Conservation (phyloP, 108 stramenopile genomes). For the Cyclotella choctawhatcheeana region DNA sequence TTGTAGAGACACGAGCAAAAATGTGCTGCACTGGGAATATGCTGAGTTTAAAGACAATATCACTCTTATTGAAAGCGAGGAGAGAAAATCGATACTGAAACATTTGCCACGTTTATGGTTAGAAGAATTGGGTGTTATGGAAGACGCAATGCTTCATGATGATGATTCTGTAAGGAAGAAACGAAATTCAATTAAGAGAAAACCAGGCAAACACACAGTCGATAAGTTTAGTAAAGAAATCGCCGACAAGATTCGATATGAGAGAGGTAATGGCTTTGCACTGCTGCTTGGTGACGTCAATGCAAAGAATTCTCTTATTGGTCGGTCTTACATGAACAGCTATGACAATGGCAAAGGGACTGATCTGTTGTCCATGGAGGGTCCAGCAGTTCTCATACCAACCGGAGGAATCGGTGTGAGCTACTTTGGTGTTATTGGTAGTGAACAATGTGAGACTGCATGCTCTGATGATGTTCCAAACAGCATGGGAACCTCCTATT, state of each 20-base stretch:
- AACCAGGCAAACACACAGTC: neutral
- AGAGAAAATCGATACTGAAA: no score
- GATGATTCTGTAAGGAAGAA: neutral
- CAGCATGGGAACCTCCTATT: constrained; percentile 25
- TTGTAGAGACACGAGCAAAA: neutral
- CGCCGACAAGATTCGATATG: constrained; percentile 12
- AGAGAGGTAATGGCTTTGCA: constrained; percentile 30
- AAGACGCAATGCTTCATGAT: neutral
- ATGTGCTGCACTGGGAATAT: neutral
- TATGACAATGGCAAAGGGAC: neutral
- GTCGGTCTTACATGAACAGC: constrained; percentile 27
- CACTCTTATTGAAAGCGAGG: neutral
- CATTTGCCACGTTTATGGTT: constrained; percentile 16
- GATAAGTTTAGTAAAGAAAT: neutral
- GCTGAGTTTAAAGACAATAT: constrained; percentile 2
- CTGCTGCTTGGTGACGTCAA: constrained; percentile 17
- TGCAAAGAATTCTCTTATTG: constrained; percentile 22
- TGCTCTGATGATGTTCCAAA: neutral
- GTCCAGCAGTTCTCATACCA: constrained; percentile 14
- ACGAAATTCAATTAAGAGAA: neutral
- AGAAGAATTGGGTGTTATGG: neutral
- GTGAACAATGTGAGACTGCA: neutral
- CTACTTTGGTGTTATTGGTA: constrained; percentile 25
- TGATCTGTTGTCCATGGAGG: neutral
- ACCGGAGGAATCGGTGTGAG: constrained; percentile 16